Evolutionary conservation across 345 rosid species (phyloP), one percentile per base, ranked within the genome.

Genomic region (Eucalyptus shirleyi): DNA sequence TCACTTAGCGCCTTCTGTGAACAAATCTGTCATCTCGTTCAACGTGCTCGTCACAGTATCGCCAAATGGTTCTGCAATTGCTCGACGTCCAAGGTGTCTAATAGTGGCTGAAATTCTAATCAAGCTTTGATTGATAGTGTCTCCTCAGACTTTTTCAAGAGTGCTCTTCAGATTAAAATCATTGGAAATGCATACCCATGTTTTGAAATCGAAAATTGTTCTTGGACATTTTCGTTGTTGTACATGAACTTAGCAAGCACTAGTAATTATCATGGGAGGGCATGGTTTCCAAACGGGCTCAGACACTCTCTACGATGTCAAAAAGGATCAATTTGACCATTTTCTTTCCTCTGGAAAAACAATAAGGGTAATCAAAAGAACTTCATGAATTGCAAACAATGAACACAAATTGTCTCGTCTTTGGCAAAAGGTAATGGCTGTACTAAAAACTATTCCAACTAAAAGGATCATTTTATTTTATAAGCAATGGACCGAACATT

Each of bases 391-490:
- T 6, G 3, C 44, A 69, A 14, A 65, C 72, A 65, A n/a, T 65
- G 0, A n/a, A 15, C 9, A 32, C 37, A 8, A n/a, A n/a, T n/a
- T 4, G 5, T n/a, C 69, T 30, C 18, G 0, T n/a, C 37, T 30
- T 65, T n/a, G 37, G 37, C 37, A 14, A 16, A n/a, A 14, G 37
- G 16, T 65, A 65, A 65, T n/a, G 37, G 11, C 21, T 65, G 14
- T 30, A 30, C 72, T n/a, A 30, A 30, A 65, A 15, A n/a, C 6
- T 32, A 5, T 65, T 7, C 9, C 72, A 30, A 65, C 69, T 13
- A 30, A 62, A 62, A 28, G 5, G 18, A 62, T 30, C 18, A 0
- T 13, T 6, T 4, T 30, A n/a, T 13, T 0, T 62, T 59, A 26
- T 59, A 2, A 1, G 15, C 65, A 26, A 59, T 59, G 15, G 65